Evolutionary conservation across 352 stramenopile species (phyloP).

Genomic region (Phytophthora hibernalis): DNA sequence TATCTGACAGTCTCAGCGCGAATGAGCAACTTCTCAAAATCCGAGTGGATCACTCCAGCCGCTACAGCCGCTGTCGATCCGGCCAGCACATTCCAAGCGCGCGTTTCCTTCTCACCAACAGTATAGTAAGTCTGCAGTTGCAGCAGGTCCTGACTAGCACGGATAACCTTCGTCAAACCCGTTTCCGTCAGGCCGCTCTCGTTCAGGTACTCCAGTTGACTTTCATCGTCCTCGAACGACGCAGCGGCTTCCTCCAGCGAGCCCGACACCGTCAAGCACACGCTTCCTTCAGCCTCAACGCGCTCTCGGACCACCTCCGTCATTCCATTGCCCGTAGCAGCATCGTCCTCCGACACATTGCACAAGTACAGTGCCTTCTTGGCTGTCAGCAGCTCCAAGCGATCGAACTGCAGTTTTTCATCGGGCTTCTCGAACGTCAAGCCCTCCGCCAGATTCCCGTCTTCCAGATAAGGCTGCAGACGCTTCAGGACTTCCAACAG

Average conservation of each 20-base stretch:
- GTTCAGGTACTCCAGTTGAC: constrained; percentile 95
- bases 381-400: constrained; percentile 85
- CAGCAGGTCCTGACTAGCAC: constrained; percentile 93
- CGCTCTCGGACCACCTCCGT: constrained; percentile 77
- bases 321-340: constrained; percentile 94
- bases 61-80: constrained; percentile 78
- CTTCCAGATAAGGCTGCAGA: constrained; percentile 80
- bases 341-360: constrained; percentile 97
- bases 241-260: constrained; percentile 81
- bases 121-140: constrained; percentile 98
- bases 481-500: constrained; percentile 70
- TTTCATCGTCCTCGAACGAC: constrained; percentile 89
- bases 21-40: constrained; percentile 90
- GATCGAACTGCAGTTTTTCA: constrained; percentile 87
- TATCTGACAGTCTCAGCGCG: constrained; percentile 96
- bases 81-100: constrained; percentile 84
- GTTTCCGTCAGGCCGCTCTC: constrained; percentile 78
- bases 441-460: constrained; percentile 71
- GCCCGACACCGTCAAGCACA: constrained; percentile 80
- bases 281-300: constrained; percentile 71
- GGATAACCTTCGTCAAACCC: constrained; percentile 87
- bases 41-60: constrained; percentile 86
- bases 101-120: constrained; percentile 83
- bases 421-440: constrained; percentile 79
- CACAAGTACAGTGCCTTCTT: constrained; percentile 98